Conservation (phyloP, 2,329 filamentous ascomycete species). For the Pestalotiopsis fici region DNA sequence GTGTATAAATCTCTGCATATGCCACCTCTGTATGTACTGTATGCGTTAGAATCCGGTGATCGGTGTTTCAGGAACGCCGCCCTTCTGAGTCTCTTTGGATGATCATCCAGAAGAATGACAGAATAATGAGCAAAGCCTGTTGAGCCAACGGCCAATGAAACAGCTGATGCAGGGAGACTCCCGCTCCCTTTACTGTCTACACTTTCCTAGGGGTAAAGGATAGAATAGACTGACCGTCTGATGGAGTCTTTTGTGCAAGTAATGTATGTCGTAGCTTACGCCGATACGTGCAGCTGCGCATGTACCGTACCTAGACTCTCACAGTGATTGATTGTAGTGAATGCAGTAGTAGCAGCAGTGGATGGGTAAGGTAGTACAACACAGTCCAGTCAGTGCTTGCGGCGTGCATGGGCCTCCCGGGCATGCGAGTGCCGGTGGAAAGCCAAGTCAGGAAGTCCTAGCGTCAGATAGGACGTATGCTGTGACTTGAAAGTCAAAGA, state of each 20-base stretch:
- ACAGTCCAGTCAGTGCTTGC: neutral
- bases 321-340: no score
- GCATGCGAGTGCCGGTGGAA: neutral
- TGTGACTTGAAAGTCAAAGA: slow-evolving; percentile 1
- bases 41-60: neutral
- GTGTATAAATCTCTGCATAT: neutral
- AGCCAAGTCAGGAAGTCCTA: neutral
- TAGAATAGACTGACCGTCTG: neutral
- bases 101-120: neutral
- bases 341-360: neutral
- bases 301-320: neutral
- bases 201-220: neutral
- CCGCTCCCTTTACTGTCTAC: neutral
- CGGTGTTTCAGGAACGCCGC: slow-evolving; percentile 3
- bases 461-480: neutral
- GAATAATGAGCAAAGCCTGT: neutral
- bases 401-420: neutral
- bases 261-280: neutral
- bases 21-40: neutral
- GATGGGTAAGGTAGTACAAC: no score
- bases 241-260: neutral
- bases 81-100: neutral
- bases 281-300: neutral
- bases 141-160: neutral
- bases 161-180: neutral